Evolutionary conservation across 495 filamentous ascomycete genomes (phyloP), one percentile per base, ranked within the genome.

Genomic region (Hapsidospora chrysogenum): DNA sequence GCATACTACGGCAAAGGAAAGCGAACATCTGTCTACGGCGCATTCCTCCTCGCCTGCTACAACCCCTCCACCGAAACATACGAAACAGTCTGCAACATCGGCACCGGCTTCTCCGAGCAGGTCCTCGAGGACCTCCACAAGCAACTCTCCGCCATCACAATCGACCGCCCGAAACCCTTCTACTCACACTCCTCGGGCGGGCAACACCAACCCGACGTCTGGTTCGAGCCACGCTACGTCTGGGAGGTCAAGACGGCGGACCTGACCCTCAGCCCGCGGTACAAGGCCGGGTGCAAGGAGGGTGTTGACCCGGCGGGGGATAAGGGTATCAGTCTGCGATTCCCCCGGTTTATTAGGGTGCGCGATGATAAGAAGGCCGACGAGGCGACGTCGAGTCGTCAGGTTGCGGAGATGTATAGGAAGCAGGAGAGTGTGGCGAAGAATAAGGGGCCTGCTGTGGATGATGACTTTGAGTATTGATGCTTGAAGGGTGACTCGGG

Each of bases 191-290:
- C 77, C 4, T 65, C 61, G 1, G 81, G 80, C 17, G 75, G 76
- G 20, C 86, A 92, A 47, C 79, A 93, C 46, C 89, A 96, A 53
- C 89, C 89, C 1, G 92, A 97, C 51, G 87, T 97, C 21, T 97
- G 89, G 89, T 92, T 97, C 51, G 89, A 96, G 57, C 83, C 87
- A 3, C 73, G 74, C 18, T 71, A 80, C 29, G 92, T 97, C 2
- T 97, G 89, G 89, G 89, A 97, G 56, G 85, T 96, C 41, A 95
- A 87, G 57, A 85, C 87, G 9, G 89, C 89, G 2, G 89, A 96
- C 66, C 54, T 97, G 46, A 95, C 85, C 3, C 68, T 97, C 4
- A 85, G 78, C 41, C 89, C 89, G 26, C 66, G 85, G 19, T 97
- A 97, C 52, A 82, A 86, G 49, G 92, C 92, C 5, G 79, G 73